Evolutionary conservation across 768 basidiomycete species (phyloP).

Genomic region (Lactarius tabidus): DNA sequence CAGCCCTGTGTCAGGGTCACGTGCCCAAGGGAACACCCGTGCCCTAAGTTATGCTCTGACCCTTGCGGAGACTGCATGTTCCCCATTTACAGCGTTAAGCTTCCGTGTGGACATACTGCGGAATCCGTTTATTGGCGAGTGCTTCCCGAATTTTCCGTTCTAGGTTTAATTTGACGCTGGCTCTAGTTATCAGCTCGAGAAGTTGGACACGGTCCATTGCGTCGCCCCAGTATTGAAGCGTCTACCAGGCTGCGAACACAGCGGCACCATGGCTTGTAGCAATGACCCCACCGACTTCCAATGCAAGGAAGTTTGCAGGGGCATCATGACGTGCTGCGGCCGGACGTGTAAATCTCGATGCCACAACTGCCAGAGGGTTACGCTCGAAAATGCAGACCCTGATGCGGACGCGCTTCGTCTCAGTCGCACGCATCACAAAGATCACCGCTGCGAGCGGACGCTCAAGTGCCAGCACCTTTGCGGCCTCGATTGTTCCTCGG

Average conservation of each 20-base stretch:
- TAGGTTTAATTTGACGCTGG: neutral
- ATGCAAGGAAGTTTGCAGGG: constrained; percentile 31
- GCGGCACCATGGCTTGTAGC: constrained; percentile 24
- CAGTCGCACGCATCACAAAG: constrained; percentile 27
- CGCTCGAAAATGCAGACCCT: neutral
- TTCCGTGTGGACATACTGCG: constrained; percentile 32
- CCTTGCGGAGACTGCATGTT: constrained; percentile 31
- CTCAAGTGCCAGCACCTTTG: constrained; percentile 36
- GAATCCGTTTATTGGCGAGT: constrained; percentile 31
- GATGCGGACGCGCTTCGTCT: neutral
- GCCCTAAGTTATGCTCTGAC: constrained; percentile 30
- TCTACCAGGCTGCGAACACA: constrained; percentile 34
- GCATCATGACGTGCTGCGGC: constrained; percentile 31
- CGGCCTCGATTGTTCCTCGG: constrained; percentile 29
- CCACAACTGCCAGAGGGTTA: constrained; percentile 29
- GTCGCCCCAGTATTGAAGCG: constrained; percentile 27
- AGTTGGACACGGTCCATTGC: constrained; percentile 30
- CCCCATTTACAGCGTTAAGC: constrained; percentile 25
- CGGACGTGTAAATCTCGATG: constrained; percentile 32
- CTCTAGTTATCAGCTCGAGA: constrained; percentile 29
- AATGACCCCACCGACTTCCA: constrained; percentile 20
- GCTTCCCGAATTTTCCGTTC: neutral
- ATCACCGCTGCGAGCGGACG: constrained; percentile 32
- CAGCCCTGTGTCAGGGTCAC: constrained; percentile 27
- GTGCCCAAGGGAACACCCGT: constrained; percentile 30